Base-by-base conservation (phyloP, 2,329 filamentous ascomycete genomes). In the Epichloe glyceriae region DNA sequence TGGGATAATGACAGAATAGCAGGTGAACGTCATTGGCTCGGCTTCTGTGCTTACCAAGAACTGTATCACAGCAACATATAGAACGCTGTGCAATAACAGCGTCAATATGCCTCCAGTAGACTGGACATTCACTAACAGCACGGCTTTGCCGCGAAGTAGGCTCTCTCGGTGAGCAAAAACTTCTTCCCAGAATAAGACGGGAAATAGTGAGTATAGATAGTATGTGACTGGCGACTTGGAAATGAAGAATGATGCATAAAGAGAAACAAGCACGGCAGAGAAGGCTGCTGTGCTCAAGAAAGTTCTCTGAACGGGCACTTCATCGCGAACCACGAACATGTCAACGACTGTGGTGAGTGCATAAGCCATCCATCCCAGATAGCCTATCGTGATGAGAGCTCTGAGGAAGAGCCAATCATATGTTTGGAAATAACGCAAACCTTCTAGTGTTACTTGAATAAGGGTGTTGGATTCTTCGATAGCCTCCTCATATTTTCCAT, bases 361-460 rank as follows among this genome's bases (percentile, higher is more conserved):
- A 66, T 90, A 98, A 1, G 86, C 85, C 62, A 97, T 94, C 91
- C 91, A 98, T 19, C 93, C 93, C 7, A 97, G 70, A 61, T 97
- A 98, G 17, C 93, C 93, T 12, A 86, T 64, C 2, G 93, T 96
- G 53, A 98, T 85, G 47, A 98, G 74, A 2, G 88, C 85, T 53
- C 93, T 79, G 37, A 98, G 71, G 68, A 98, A 98, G 2, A 98
- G 75, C 93, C 93, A 98, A 70, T 98, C 93, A 61, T 98, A 98
- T 0, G 90, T 98, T 67, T 98, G 93, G 26, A 98, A 76, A 64
- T 98, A 98, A 47, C 93, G 80, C 53, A 98, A 72, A 7, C 93
- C 93, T 54, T 88, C 79, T 1, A 98, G 75, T 2, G 82, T 85
- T 47, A 87, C 70, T 53, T 85, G 78, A 53, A 97, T 86, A 14